Base-by-base conservation (phyloP, 257 asterid genomes). In the Agastache rugosa region DNA sequence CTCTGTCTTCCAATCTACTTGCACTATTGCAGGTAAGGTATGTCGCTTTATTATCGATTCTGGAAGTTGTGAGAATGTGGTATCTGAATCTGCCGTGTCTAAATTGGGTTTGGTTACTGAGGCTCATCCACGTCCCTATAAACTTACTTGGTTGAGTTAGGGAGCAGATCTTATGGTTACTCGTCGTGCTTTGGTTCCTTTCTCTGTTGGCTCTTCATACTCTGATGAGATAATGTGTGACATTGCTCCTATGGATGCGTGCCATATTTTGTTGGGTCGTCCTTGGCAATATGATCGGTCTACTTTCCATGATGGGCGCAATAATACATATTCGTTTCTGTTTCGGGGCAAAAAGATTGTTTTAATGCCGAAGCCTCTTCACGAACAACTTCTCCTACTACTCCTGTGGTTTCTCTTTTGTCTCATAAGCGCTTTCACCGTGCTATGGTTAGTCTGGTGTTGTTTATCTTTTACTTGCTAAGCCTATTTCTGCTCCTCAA, bases 221-320 rank as follows among this genome's bases (percentile, higher is more conserved):
- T 0, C 15, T 0, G 72, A 67, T 45, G 72, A 67, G 0, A 7
- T 67, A 2, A 1, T 15, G 3, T 68, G 61, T 2, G 3, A 29
- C 34, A 29, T 29, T 29, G 34, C 3, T 29, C 34, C 34, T 1
- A 29, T 29, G 34, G 34, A 29, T 29, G 34, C 1, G 3, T 29
- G 34, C 3, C 73, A 67, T 4, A 3, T 67, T 0, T 11, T 66
- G 1, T 15, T 66, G 3, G 71, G 71, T 0, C 71, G 56, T 12
- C 56, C 41, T 5, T 47, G 62, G 73, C 31, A 67, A 27, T 47
- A 25, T 47, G 60, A 67, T 67, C 29, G 72, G 4, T 35, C 60
- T 2, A n/a, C 60, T 6, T 25, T 67, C 1, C 70, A 39, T 64
- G 54, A 64, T 64, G 70, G 70, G 0, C 0, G n/a, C 2, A 9